Base-by-base conservation (phyloP, 306 rosid species). In the Argentina anserina region DNA sequence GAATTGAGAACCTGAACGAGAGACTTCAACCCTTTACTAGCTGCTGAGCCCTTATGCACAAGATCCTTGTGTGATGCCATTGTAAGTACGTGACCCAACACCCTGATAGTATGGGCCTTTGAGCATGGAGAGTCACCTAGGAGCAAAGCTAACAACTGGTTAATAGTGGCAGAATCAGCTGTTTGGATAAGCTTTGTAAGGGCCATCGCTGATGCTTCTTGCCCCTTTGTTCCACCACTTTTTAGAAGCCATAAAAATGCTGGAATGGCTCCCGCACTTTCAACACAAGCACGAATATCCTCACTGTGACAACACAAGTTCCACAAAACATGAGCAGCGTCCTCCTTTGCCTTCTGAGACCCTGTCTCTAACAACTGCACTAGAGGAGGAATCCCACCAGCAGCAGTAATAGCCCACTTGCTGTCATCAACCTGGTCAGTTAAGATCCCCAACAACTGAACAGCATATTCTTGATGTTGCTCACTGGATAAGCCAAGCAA, bases 381-480 rank as follows among this genome's bases (percentile, higher is more conserved):
- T 82, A 94, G 60, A 40, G 89, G 96, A 75, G 98, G 98, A 84
- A 94, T 94, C 67, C 96, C 98, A 63, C 98, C 97, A 31, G 98
- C 97, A 84, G 98, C 98, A 69, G 98, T 94, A 75, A 91, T 91
- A 74, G 98, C 98, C 98, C 98, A 94, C 80, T 94, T 94, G 85
- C 95, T 91, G 88, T 94, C 98, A 80, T 91, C 96, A 12, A 89
- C 90, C 79, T 89, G 97, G 70, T 91, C 90, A 71, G 94, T 89
- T 77, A 91, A 84, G 81, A 89, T 88, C 40, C 88, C 88, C 56
- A 94, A 83, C 80, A 94, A 88, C 76, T 88, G 92, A 83, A 91
- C 97, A 73, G 97, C 89, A 80, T 88, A 88, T 81, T 94, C 98
- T 81, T 91, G 97, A 82, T 91, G 97, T 80, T 94, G 98, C 91